Base-by-base conservation (phyloP, 805 yeast species). In the Schwanniomyces yamadae region DNA sequence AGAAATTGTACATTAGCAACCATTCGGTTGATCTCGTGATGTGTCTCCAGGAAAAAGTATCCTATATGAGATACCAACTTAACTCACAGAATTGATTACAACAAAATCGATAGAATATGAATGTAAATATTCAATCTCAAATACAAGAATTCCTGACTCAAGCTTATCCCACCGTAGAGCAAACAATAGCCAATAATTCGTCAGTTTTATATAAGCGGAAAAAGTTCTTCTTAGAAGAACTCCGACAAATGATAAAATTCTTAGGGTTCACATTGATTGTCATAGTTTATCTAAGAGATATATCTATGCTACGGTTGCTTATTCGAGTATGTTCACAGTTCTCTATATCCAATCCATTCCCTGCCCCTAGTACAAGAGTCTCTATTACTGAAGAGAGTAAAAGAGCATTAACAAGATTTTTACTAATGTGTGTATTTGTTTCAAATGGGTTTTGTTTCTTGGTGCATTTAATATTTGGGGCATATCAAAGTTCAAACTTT, bases 201-300 rank as follows among this genome's bases (percentile, higher is more conserved):
- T 46, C 61, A 16, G 55, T 63, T 16, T 57, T 70, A 8, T 71
- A 71, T 39, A 66, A 67, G 42, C 59, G 75, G 33, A 70, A 66
- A 53, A 57, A 59, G 40, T 62, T 52, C 38, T 71, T 71, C 40
- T 47, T 63, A 9, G 49, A 50, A 17, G 62, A 70, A 24, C 44
- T 75, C 7, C 48, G 63, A 14, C 52, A 54, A 14, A 49, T 57
- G 4, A 27, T 71, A 14, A 65, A 63, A 27, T 34, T 59, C 3
- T 19, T 65, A 7, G 73, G 73, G 23, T 65, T 51, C 41, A 40
- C 67, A 6, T 35, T 68, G 4, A 52, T 73, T 4, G 54, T 57
- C 6, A 36, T 73, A 6, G 44, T 63, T 3, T 75, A 69, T 44
- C 50, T 72, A 5, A 58, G 61, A 31, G 79, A 74, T 46, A 39